Base-by-base conservation (phyloP, 805 yeast genomes). In the Lachancea meyersii region DNA sequence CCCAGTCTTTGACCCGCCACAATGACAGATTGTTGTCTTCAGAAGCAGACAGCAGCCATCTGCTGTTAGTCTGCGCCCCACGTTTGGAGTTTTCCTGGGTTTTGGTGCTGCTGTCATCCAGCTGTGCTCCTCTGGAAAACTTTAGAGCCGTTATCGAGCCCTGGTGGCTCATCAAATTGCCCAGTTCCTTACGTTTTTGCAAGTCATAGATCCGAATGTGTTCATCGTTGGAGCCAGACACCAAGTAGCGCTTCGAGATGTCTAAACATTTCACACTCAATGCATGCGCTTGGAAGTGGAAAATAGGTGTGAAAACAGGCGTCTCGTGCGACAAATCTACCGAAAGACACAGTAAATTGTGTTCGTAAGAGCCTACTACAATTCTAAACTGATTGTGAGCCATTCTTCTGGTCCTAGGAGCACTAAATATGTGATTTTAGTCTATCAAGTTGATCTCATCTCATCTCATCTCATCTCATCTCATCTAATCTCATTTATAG, bases 1-100 rank as follows among this genome's bases (percentile, higher is more conserved):
- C 97, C 98, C 98, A 93, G 65, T 93, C 98, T 61, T 86, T 87
- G 3, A 93, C 84, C 63, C 97, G 73, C 98, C 98, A 93, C 32
- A 93, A 75, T 40, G 87, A 77, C 36, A 93, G 79, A 46, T 80
- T 82, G 19, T 96, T 95, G 60, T 93, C 97, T 34, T 85, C 95
- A 2, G 89, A 84, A 1, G 93, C 95, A 10, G 94, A 82, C 20
- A 93, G 66, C 27, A 93, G 71, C 98, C 98, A 93, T 57, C 82
- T 87, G 33, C 53, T 55, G 24, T 48, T 48, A 31, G 13, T 10
- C 10, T 6, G 9, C 4, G 28, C 14, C 28, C 13, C 4, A 10
- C 13, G 14, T 26, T 26, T 10, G 10, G 26, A 23, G 28, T 26
- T 14, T 26, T 14, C 10, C 28, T 26, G 5, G 5, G 13, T 13